Base-by-base conservation (phyloP, 257 asterid species). In the Solanum etuberosum region DNA sequence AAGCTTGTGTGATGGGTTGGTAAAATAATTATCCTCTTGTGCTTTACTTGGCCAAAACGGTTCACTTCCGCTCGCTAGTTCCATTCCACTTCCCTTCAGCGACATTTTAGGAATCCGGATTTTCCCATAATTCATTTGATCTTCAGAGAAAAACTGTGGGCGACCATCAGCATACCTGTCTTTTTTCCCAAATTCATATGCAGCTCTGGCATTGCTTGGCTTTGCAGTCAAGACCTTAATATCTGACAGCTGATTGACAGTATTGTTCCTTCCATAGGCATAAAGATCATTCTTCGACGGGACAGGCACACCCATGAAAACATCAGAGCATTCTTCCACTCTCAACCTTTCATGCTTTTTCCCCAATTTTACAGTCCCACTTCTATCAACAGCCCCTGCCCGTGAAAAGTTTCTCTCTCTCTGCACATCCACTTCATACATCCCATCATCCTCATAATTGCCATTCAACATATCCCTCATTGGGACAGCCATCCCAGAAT, bases 231-330 rank as follows among this genome's bases (percentile, higher is more conserved):
- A 87, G 70, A 94, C 95, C 91, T 87, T 93, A 90, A 93, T 96
- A 89, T 95, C 98, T 46, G 99, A 96, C 90, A 96, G 91, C 90
- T 93, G 95, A 87, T 95, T 95, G 86, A 95, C 92, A 86, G 91
- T 86, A 89, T 90, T 96, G 90, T 93, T 95, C 92, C 94, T 92
- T 71, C 98, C 94, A 87, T 89, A 87, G 86, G 91, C 90, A 90
- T 90, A 91, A 51, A 90, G 84, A 67, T 90, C 94, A 85, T 89
- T 91, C 92, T 90, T 93, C 20, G 85, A 89, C n/a, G 93, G 83
- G 85, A 90, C 68, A 54, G 94, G 91, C 74, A 84, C 78, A 84
- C 92, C 93, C 92, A 89, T 78, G 51, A 88, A 90, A 91, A 92
- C 88, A 86, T 92, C 96, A 61, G 78, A 35, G 27, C 91, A 91